These are phyloP conservation scores for Pholiota conissans DNA, from an alignment of 768 basidiomycete genomes.

Conservation along the genomic window DNA sequence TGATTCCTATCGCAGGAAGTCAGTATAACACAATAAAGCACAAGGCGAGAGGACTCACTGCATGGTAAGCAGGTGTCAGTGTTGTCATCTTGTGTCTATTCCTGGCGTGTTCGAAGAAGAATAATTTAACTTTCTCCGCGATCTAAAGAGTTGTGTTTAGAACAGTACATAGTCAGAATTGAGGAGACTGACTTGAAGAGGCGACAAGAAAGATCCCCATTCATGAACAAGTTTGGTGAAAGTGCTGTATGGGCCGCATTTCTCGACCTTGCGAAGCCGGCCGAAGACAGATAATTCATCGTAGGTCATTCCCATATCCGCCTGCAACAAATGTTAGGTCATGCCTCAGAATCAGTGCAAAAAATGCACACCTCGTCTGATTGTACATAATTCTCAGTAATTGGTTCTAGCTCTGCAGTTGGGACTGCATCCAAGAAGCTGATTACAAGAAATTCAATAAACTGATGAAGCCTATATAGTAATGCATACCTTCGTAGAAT, in stretches of 20 bases:
- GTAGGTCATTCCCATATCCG: slow-evolving; percentile 99
- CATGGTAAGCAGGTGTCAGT: slow-evolving; percentile 90
- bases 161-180: neutral
- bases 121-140: slow-evolving; percentile 94
- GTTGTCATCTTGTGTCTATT: slow-evolving; percentile 99
- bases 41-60: slow-evolving; percentile 51
- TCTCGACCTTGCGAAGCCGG: slow-evolving; percentile 91
- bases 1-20: slow-evolving; percentile 62
- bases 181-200: slow-evolving; percentile 57
- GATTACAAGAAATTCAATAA: slow-evolving; percentile 1
- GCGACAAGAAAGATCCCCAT: slow-evolving; percentile 88
- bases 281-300: slow-evolving; percentile 95
- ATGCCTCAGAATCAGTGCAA: slow-evolving; percentile 2
- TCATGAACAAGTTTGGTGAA: slow-evolving; percentile 94
- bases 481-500: slow-evolving; percentile 67
- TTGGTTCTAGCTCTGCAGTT: slow-evolving; percentile 95
- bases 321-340: slow-evolving; percentile 42
- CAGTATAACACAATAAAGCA: neutral
- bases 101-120: slow-evolving; percentile 95
- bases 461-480: neutral
- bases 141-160: slow-evolving; percentile 66
- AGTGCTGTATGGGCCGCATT: slow-evolving; percentile 97
- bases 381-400: slow-evolving; percentile 92
- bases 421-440: slow-evolving; percentile 93
- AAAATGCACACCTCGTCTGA: slow-evolving; percentile 76